phyloP scores from a whole-genome alignment of 495 filamentous ascomycete species.

The Amniculicola lignicola region DNA sequence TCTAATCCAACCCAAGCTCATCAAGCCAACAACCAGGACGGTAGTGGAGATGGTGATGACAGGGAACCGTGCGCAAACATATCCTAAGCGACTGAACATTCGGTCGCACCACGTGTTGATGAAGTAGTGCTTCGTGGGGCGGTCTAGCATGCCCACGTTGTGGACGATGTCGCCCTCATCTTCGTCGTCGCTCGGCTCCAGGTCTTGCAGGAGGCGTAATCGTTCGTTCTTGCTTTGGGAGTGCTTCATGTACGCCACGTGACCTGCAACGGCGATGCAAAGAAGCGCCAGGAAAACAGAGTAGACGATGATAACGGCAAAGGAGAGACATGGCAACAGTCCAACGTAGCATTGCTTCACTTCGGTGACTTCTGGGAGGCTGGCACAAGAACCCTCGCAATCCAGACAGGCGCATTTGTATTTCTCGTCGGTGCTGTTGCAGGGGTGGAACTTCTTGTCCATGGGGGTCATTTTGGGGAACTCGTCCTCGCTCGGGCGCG shows the following conservation, averaged over 20 bases:
- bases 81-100: constrained; percentile 81
- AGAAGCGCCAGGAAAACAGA: constrained; percentile 66
- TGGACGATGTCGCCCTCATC: constrained; percentile 79
- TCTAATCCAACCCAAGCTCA: constrained; percentile 82
- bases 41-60: constrained; percentile 72
- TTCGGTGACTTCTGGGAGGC: constrained; percentile 66
- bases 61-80: constrained; percentile 76
- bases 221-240: constrained; percentile 71
- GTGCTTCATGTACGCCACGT: constrained; percentile 70
- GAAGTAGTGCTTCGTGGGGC: constrained; percentile 66
- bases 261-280: constrained; percentile 63
- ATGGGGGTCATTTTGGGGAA: constrained; percentile 66
- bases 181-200: constrained; percentile 81
- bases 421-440: constrained; percentile 78
- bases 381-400: constrained; percentile 79
- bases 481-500: constrained; percentile 49
- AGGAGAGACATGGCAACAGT: constrained; percentile 81
- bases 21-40: constrained; percentile 63
- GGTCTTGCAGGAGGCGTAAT: constrained; percentile 80
- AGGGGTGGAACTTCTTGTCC: constrained; percentile 68
- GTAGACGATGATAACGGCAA: constrained; percentile 85
- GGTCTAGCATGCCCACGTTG: constrained; percentile 66
- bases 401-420: constrained; percentile 93
- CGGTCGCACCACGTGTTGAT: constrained; percentile 74
- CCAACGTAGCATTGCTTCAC: constrained; percentile 76